phyloP scores from a whole-genome alignment of 768 basidiomycete genomes.

The Collybia sordida region DNA sequence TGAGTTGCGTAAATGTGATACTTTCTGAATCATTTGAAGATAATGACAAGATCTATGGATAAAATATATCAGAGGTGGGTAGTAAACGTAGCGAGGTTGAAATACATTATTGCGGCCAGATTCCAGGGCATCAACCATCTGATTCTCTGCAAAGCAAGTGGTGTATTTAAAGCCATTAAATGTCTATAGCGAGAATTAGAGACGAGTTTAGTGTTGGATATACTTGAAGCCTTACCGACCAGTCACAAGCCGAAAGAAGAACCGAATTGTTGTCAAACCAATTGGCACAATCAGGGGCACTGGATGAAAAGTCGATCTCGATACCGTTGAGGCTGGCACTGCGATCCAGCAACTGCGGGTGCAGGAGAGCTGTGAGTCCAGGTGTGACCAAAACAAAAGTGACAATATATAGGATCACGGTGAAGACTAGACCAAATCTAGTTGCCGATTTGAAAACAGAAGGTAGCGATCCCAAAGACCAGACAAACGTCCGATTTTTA shows the following conservation, averaged over 20 bases:
- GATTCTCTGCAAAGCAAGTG: conserved; percentile 20
- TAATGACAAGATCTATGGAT: not conserved
- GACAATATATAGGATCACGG: not conserved
- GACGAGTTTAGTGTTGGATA: too few species aligned
- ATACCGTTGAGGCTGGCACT: conserved; percentile 8
- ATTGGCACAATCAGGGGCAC: conserved; percentile 10
- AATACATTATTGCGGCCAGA: conserved; percentile 20
- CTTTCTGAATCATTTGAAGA: not conserved
- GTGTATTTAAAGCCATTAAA: conserved; percentile 8
- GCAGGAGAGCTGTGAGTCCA: not conserved
- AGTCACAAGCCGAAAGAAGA: not conserved
- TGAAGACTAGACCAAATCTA: not conserved
- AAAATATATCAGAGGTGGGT: too few species aligned
- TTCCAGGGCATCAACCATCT: conserved; percentile 19
- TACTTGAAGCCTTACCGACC: not conserved
- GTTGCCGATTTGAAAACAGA: not conserved
- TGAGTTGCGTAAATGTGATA: not conserved
- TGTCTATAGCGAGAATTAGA: too few species aligned
- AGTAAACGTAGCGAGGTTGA: not conserved
- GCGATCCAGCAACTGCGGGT: conserved; percentile 10
- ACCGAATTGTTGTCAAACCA: conserved; percentile 11
- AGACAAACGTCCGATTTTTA: not conserved
- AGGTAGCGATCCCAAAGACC: not conserved
- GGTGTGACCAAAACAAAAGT: not conserved
- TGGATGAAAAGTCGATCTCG: conserved; percentile 19